phyloP scores from a whole-genome alignment of 306 rosid genomes.

The Cyclanthera cordifolia region DNA sequence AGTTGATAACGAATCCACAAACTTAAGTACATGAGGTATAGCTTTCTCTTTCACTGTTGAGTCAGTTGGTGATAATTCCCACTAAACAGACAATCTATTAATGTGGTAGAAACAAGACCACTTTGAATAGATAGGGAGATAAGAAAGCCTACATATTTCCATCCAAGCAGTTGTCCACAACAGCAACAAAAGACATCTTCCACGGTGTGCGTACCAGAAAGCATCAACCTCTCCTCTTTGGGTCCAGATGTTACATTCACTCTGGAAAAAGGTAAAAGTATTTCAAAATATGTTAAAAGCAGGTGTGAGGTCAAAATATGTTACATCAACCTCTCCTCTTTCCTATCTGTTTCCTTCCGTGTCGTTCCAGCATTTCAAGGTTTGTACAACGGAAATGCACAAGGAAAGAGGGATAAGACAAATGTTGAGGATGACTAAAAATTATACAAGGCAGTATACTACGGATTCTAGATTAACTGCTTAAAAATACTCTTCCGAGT shows the following conservation, averaged over 20 bases:
- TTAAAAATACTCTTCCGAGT: too few relatives aligned
- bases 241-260: conserved; percentile 60
- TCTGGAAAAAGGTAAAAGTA: conserved; percentile 22
- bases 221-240: conserved; percentile 57
- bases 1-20: background rate
- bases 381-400: background rate
- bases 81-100: background rate
- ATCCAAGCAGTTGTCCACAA: conserved; percentile 81
- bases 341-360: too few relatives aligned
- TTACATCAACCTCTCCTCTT: too few relatives aligned
- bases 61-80: background rate
- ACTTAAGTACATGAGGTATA: background rate
- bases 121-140: background rate
- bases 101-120: too few relatives aligned
- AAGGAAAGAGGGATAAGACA: background rate
- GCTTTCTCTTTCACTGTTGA: background rate
- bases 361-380: too few relatives aligned
- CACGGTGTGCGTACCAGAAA: conserved; percentile 73
- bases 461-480: too few relatives aligned
- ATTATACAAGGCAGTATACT: background rate
- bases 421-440: background rate
- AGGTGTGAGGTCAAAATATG: background rate
- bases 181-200: conserved; percentile 78
- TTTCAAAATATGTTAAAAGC: background rate
- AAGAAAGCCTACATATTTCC: conserved; percentile 77